Evolutionary conservation across 2,329 filamentous ascomycete genomes (phyloP), one percentile per base, ranked within the genome.

Genomic region (Fusarium temperatum): DNA sequence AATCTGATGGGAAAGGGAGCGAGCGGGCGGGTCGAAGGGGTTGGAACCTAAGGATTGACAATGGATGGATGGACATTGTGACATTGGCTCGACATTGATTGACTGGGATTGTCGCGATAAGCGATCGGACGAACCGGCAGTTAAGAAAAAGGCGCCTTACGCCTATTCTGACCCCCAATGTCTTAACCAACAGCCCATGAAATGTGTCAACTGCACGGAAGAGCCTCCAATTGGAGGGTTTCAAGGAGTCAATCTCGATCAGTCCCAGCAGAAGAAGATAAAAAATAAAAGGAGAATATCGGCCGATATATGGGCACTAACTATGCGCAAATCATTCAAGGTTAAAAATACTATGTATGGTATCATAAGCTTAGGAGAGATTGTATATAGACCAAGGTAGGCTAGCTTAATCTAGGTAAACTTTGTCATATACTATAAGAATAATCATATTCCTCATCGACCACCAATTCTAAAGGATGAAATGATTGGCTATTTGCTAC

Each of bases 31-130:
- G 64, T 57, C 57, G 36, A 42, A 26, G 45, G 41, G 38, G 22
- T 28, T 30, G 45, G 47, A 65, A 35, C 32, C 32, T 35, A 35
- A 26, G 60, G 60, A 39, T 35, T 64, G 28, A 17, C 30, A 58
- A 35, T 50, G 35, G 15, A 36, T 10, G 35, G 22, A 28, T 10
- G 35, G 22, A 28, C 42, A 36, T 15, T 56, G 28, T 44, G 28
- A 44, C 39, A 56, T 41, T 56, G 38, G 26, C 28, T 42, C 18
- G 39, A 45, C 30, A 50, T 28, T 58, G 55, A 58, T 67, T 61
- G 54, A 59, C 58, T 44, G 38, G 72, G 72, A 39, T 60, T 68
- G 53, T 74, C 59, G 67, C 54, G 72, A 72, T 70, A 70, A 66
- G 65, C 59, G 55, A 72, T 61, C 50, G 59, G 65, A 45, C 54